A percentile compares a stretch with the other conserved stretches of the same genome.
These are phyloP conservation scores for Cinchona pubescens DNA, from an alignment of 257 asterid genomes.

Conservation along the genomic window DNA sequence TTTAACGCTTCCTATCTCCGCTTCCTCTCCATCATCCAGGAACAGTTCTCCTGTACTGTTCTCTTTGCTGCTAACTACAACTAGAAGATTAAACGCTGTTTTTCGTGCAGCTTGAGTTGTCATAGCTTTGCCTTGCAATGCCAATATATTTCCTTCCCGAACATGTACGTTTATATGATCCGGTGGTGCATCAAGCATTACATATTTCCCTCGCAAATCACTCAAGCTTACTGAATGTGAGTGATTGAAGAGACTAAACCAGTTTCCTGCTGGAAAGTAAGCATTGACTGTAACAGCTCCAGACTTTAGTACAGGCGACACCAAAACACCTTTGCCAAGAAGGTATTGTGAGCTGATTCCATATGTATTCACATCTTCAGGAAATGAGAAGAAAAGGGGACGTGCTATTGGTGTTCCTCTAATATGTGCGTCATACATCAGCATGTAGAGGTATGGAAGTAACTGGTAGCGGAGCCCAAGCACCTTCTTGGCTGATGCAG, in stretches of 20 bases:
- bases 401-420: constrained; percentile 47
- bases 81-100: constrained; percentile 39
- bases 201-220: constrained; percentile 24
- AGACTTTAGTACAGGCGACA: constrained; percentile 42
- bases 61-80: constrained; percentile 29
- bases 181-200: constrained; percentile 36
- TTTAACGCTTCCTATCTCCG: constrained; percentile 30
- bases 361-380: constrained; percentile 36
- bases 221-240: constrained; percentile 18
- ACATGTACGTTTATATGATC: constrained; percentile 39
- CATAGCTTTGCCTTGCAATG: constrained; percentile 44
- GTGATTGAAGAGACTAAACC: constrained; percentile 47
- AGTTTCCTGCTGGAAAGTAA: constrained; percentile 46
- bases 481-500: constrained; percentile 43
- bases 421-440: constrained; percentile 45
- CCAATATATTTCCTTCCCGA: constrained; percentile 41
- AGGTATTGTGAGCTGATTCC: constrained; percentile 44
- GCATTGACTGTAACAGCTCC: constrained; percentile 33
- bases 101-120: constrained; percentile 39
- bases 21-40: constrained; percentile 44
- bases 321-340: constrained; percentile 44
- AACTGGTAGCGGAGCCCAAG: constrained; percentile 43
- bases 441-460: constrained; percentile 42
- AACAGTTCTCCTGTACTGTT: constrained; percentile 41
- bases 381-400: constrained; percentile 55